Conservation (phyloP, 768 basidiomycete genomes). For the Auricularia sp. region DNA sequence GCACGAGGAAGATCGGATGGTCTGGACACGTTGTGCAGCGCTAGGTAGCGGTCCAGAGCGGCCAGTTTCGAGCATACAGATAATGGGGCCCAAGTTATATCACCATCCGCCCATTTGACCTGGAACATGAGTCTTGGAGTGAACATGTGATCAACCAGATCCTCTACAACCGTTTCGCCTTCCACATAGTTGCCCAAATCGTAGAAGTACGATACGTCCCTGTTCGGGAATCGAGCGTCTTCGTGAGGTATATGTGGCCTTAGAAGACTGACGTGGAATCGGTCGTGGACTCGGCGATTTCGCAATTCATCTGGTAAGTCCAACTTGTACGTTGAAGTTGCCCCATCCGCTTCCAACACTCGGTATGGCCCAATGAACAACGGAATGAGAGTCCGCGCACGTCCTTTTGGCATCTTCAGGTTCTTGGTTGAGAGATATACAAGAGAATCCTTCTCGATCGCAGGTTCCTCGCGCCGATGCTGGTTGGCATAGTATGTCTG, state of each 20-base stretch:
- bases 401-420: neutral
- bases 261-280: constrained; percentile 28
- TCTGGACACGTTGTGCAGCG: constrained; percentile 9
- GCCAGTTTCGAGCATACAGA: constrained; percentile 17
- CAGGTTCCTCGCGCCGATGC: neutral
- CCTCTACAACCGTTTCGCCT: neutral
- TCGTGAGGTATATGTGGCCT: constrained; percentile 21
- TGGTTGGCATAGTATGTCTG: constrained; percentile 5
- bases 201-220: constrained; percentile 4
- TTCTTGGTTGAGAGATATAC: neutral
- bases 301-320: constrained; percentile 21
- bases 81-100: constrained; percentile 2
- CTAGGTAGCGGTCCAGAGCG: constrained; percentile 23
- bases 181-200: neutral
- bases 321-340: constrained; percentile 22
- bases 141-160: neutral
- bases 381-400: neutral
- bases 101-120: neutral
- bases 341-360: constrained; percentile 5
- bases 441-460: neutral
- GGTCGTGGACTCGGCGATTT: constrained; percentile 21
- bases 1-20: neutral
- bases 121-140: neutral
- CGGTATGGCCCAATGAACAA: neutral
- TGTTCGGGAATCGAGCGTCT: constrained; percentile 26